Evolutionary conservation across 768 basidiomycete species (phyloP).

Genomic region (Strobilomyces confusus): DNA sequence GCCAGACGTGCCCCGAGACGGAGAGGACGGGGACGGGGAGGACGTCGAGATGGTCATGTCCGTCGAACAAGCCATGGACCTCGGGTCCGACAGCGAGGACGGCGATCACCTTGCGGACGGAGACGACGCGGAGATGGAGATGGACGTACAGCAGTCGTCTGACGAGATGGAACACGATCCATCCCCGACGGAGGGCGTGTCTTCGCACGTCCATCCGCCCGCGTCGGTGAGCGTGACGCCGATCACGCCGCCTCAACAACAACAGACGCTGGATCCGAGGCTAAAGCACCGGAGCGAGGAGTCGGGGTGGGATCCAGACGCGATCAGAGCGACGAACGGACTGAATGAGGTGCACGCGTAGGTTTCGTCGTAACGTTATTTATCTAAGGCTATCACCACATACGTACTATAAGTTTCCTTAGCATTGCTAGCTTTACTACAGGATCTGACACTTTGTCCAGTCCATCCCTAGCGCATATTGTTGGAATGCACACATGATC

Average conservation of each 20-base stretch:
- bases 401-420: not conserved
- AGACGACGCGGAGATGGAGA: constrained; percentile 18
- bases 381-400: constrained; percentile 22
- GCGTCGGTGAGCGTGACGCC: constrained; percentile 30
- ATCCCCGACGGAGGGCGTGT: constrained; percentile 33
- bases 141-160: constrained; percentile 24
- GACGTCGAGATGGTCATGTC: constrained; percentile 35
- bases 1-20: constrained; percentile 12
- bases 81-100: constrained; percentile 37
- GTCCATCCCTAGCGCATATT: not conserved
- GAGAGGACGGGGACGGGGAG: constrained; percentile 16
- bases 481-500: too few species aligned
- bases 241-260: constrained; percentile 26
- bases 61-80: constrained; percentile 44
- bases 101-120: constrained; percentile 8
- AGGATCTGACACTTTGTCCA: not conserved
- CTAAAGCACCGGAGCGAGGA: constrained; percentile 31
- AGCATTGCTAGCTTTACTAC: not conserved
- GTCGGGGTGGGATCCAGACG: constrained; percentile 25
- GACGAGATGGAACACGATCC: constrained; percentile 27
- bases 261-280: constrained; percentile 24
- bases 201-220: constrained; percentile 23
- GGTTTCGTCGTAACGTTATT: not conserved
- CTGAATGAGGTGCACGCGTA: constrained; percentile 18
- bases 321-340: constrained; percentile 12